Conservation (phyloP, 177 flowering plant species). For the Vitis hybrid region DNA sequence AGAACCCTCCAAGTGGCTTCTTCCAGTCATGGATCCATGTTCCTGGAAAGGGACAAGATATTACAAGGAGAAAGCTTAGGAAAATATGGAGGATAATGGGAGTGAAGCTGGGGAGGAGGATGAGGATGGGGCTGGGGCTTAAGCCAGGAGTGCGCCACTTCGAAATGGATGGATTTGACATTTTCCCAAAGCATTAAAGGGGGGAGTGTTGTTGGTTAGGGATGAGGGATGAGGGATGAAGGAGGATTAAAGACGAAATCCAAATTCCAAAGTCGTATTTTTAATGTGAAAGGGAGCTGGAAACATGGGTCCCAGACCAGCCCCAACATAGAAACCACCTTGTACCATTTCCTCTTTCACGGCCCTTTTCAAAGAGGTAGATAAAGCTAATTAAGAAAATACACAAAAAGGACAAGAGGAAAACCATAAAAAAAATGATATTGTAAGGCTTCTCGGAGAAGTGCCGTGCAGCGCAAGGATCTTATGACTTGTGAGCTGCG, state of each 20-base stretch:
- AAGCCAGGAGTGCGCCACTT: too few species aligned
- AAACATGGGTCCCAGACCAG: constrained; percentile 10
- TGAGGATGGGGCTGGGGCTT: too few species aligned
- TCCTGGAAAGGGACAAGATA: too few species aligned
- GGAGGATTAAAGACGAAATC: background rate
- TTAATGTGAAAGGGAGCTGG: constrained; percentile 6
- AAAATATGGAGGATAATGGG: too few species aligned
- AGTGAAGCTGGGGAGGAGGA: too few species aligned
- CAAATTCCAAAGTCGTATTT: background rate
- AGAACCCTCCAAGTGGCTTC: too few species aligned
- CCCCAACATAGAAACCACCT: constrained; percentile 7
- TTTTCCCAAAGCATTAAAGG: background rate
- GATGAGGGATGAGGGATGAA: constrained; percentile 9
- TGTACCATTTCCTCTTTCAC: background rate
- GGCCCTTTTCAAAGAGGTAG: constrained; percentile 27
- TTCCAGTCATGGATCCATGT: too few species aligned
- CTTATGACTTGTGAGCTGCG: constrained; percentile 5
- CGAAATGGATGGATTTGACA: background rate
- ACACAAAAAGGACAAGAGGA: background rate
- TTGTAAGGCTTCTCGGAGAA: constrained; percentile 19
- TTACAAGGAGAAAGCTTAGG: too few species aligned
- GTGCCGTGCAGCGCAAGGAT: constrained; percentile 32
- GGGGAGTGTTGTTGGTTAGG: background rate
- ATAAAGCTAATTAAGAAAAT: constrained; percentile 4
- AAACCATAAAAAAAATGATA: background rate